Conservation (phyloP, 2,329 filamentous ascomycete species). For the Cercospora berteroae region DNA sequence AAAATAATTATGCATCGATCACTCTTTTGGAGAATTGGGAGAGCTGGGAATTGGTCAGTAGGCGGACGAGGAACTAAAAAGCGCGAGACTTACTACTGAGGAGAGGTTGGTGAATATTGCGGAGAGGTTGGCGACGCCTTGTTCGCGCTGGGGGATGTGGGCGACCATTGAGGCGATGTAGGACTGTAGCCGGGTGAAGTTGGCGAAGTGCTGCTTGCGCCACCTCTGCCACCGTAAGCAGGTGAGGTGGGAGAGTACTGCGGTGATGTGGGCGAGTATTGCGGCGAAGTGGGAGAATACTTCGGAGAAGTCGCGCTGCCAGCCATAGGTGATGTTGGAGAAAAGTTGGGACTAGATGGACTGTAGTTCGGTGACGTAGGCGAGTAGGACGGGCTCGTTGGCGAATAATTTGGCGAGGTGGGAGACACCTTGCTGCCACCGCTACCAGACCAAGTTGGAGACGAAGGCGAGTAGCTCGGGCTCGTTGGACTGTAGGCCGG, state of each 20-base stretch:
- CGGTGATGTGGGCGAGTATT: conserved; percentile 58
- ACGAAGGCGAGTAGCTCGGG: conserved; percentile 53
- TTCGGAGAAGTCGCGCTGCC: conserved; percentile 33
- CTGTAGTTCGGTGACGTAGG: conserved; percentile 39
- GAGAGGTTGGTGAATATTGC: conserved; percentile 40
- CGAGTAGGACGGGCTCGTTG: conserved; percentile 38
- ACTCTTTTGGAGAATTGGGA: conserved; percentile 8
- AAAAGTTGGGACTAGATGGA: conserved; percentile 43
- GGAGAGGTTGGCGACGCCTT: conserved; percentile 49
- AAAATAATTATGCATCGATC: conserved; percentile 1
- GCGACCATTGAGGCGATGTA: conserved; percentile 60
- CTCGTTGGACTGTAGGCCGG: conserved; percentile 56
- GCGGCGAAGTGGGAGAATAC: conserved; percentile 39
- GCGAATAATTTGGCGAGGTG: conserved; percentile 39
- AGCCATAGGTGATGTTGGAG: conserved; percentile 5
- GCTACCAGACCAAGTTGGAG: conserved; percentile 41
- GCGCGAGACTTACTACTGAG: background rate
- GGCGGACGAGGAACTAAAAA: conserved; percentile 28
- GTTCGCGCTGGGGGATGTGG: conserved; percentile 41
- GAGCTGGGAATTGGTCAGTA: conserved; percentile 4
- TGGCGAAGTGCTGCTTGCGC: conserved; percentile 1
- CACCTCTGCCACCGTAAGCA: conserved; percentile 5
- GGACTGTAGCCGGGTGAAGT: conserved; percentile 56
- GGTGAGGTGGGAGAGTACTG: conserved; percentile 65
- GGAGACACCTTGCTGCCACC: conserved; percentile 40